Evolutionary conservation across 805 yeast genomes (phyloP).

Genomic region (Candida methanosorbosa): DNA sequence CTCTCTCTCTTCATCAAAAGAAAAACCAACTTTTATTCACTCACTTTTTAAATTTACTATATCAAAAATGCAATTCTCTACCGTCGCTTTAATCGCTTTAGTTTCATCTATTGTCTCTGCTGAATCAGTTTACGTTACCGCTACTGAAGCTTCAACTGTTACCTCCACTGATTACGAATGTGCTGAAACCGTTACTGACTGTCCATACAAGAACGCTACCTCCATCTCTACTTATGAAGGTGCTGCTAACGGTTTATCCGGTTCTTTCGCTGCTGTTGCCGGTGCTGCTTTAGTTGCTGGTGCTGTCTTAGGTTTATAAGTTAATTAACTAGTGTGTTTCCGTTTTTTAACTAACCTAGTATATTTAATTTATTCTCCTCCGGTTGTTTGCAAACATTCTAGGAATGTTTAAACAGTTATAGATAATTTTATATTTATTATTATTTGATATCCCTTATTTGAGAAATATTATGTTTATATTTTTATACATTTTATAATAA

Average conservation of each 20-base stretch:
- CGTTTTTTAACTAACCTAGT: no score
- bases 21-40: slow-evolving; percentile 18
- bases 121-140: slow-evolving; percentile 18
- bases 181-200: slow-evolving; percentile 27
- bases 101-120: slow-evolving; percentile 30
- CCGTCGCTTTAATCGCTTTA: slow-evolving; percentile 27
- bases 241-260: slow-evolving; percentile 22
- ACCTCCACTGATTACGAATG: slow-evolving; percentile 31
- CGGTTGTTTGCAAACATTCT: no score
- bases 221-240: slow-evolving; percentile 25
- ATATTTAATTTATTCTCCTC: no score
- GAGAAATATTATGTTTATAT: no score
- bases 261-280: slow-evolving; percentile 24
- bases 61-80: slow-evolving; percentile 37
- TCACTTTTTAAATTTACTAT: slow-evolving; percentile 3
- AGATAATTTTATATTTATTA: no score
- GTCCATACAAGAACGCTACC: slow-evolving; percentile 24
- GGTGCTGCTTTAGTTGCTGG: slow-evolving; percentile 24
- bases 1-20: slow-evolving; percentile 4
- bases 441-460: no score
- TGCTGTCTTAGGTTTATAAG: slow-evolving; percentile 27
- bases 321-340: no score
- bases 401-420: no score
- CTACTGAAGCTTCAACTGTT: slow-evolving; percentile 26
- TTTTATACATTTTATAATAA: neutral